A percentile compares a stretch with the other conserved stretches of the same genome.
These are phyloP conservation scores for Agrocybe pediades DNA, from an alignment of 768 basidiomycete species.

Conservation along the genomic window DNA sequence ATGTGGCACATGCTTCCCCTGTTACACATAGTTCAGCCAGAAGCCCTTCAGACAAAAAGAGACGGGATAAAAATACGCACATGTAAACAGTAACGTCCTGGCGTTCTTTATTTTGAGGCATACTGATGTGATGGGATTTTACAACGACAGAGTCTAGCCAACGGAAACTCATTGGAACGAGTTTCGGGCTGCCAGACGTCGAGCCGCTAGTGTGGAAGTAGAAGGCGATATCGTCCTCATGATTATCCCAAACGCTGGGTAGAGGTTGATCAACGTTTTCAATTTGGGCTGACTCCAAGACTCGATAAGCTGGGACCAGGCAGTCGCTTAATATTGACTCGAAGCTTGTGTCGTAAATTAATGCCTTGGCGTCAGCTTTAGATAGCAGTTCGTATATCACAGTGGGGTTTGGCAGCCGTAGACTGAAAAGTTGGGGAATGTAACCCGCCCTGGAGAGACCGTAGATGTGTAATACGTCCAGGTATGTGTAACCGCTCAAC, in stretches of 20 bases:
- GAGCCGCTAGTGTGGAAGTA: conserved; percentile 84
- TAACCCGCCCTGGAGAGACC: conserved; percentile 76
- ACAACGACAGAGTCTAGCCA: conserved; percentile 64
- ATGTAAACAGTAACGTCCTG: conserved; percentile 76
- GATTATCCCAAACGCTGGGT: conserved; percentile 40
- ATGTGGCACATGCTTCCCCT: conserved; percentile 89
- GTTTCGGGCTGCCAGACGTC: conserved; percentile 82
- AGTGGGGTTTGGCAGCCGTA: conserved; percentile 72
- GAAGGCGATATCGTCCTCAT: conserved; percentile 52
- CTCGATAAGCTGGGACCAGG: conserved; percentile 51
- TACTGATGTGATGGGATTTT: conserved; percentile 59
- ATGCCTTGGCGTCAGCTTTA: conserved; percentile 61
- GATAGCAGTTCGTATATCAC: conserved; percentile 71
- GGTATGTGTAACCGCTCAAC: conserved; percentile 73
- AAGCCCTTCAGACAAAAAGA: conserved; percentile 18
- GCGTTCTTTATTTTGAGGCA: conserved; percentile 47
- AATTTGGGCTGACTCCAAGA: conserved; percentile 39
- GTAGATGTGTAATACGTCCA: conserved; percentile 74
- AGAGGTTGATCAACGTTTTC: conserved; percentile 39
- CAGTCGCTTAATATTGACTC: conserved; percentile 41
- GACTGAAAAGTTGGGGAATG: conserved; percentile 76
- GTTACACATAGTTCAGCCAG: conserved; percentile 35
- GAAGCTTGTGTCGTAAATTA: conserved; percentile 67
- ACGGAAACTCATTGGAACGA: conserved; percentile 68
- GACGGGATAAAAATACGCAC: conserved; percentile 47